Percentiles rank a stretch among this genome's conserved stretches.
Evolutionary conservation across 2,329 filamentous ascomycete genomes (phyloP).

Genomic region (Beauveria sp.): DNA sequence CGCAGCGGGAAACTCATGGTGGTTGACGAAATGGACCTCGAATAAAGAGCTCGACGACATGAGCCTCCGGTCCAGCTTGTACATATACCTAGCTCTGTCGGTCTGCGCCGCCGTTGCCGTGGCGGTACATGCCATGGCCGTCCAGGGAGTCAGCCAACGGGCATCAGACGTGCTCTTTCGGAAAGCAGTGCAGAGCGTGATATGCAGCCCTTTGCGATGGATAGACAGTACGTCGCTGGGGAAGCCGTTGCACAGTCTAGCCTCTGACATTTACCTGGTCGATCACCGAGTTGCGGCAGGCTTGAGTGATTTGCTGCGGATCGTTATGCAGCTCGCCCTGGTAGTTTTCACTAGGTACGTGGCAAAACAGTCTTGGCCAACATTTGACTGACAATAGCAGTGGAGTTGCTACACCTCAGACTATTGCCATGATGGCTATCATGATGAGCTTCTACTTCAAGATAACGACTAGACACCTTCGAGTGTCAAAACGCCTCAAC

Average conservation of each 20-base stretch:
- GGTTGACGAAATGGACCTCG: conserved; percentile 11
- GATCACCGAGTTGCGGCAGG: conserved; percentile 7
- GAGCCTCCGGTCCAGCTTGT: neutral
- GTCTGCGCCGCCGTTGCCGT: neutral
- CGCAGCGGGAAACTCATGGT: conserved; percentile 9
- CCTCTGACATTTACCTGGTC: conserved; percentile 7
- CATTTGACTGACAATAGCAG: neutral
- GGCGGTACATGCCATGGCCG: conserved; percentile 1
- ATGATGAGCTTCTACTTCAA: conserved; percentile 1
- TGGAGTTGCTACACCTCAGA: neutral
- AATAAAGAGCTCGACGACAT: neutral
- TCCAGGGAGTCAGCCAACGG: neutral
- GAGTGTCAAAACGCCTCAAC: conserved; percentile 3
- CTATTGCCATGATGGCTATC: neutral
- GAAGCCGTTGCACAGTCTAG: conserved; percentile 4
- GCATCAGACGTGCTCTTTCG: conserved; percentile 8
- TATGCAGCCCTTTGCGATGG: conserved; percentile 4
- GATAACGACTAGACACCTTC: neutral
- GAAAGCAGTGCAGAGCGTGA: neutral
- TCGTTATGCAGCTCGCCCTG: neutral
- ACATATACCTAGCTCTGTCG: conserved; percentile 7
- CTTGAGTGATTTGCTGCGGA: conserved; percentile 4
- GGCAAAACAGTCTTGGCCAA: neutral
- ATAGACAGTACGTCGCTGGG: conserved; percentile 9
- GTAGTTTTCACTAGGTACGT: conserved; percentile 29